Conservation (phyloP, 805 yeast species). For the Candida alai region DNA sequence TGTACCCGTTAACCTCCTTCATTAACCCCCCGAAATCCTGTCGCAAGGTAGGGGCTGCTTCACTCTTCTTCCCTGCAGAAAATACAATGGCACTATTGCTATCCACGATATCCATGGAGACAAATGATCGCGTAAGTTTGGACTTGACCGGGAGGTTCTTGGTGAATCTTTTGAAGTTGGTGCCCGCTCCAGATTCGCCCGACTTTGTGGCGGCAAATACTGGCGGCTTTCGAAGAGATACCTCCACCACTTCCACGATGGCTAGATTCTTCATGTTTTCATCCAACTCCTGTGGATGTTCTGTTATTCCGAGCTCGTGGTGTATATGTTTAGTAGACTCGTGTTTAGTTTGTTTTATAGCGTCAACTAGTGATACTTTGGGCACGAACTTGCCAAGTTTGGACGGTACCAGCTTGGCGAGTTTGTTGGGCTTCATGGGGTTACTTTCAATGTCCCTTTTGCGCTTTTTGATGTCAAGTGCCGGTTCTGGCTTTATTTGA, state of each 20-base stretch:
- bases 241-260: slow-evolving; percentile 27
- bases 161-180: slow-evolving; percentile 30
- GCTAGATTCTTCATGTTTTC: slow-evolving; percentile 21
- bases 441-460: background rate
- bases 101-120: slow-evolving; percentile 13
- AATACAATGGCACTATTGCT: slow-evolving; percentile 3
- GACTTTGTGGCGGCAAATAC: too few relatives aligned
- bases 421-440: background rate
- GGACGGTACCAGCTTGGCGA: slow-evolving; percentile 5
- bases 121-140: slow-evolving; percentile 18
- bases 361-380: slow-evolving; percentile 23
- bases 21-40: slow-evolving; percentile 16
- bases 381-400: slow-evolving; percentile 13
- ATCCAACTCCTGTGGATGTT: slow-evolving; percentile 9
- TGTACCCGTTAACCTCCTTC: slow-evolving; percentile 12
- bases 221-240: too few relatives aligned
- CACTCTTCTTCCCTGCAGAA: background rate
- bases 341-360: slow-evolving; percentile 24
- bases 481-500: background rate
- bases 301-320: slow-evolving; percentile 24
- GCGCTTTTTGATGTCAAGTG: background rate
- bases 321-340: slow-evolving; percentile 18
- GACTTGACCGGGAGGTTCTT: slow-evolving; percentile 19
- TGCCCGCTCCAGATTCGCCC: too few relatives aligned
- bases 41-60: slow-evolving; percentile 10